Percentiles rank a stretch among this genome's conserved stretches.
Conservation (phyloP, 2,329 filamentous ascomycete genomes). For the Fusarium drepaniforme region DNA sequence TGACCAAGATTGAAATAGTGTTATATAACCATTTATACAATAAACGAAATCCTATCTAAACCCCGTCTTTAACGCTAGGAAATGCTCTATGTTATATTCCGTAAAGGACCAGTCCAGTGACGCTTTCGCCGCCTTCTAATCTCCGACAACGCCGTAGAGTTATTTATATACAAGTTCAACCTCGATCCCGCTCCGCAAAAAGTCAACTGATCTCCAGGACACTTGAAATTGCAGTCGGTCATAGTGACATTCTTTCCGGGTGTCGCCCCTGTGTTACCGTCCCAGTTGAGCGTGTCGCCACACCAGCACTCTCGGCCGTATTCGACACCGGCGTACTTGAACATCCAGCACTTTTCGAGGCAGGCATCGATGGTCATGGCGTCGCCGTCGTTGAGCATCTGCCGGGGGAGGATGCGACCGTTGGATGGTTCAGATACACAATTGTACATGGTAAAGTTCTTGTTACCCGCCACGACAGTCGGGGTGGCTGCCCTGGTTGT, state of each 20-base stretch:
- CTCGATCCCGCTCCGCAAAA: slow-evolving; percentile 48
- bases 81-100: not conserved
- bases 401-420: slow-evolving; percentile 47
- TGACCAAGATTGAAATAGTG: too few relatives aligned
- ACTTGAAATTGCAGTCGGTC: slow-evolving; percentile 48
- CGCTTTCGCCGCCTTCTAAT: slow-evolving; percentile 21
- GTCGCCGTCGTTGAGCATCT: slow-evolving; percentile 46
- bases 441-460: slow-evolving; percentile 53
- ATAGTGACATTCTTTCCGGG: slow-evolving; percentile 48
- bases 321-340: slow-evolving; percentile 52
- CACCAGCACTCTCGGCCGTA: slow-evolving; percentile 56
- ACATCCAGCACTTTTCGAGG: slow-evolving; percentile 49
- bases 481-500: slow-evolving; percentile 35
- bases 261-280: slow-evolving; percentile 34
- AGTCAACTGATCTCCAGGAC: slow-evolving; percentile 48
- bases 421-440: slow-evolving; percentile 50
- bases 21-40: too few relatives aligned
- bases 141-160: slow-evolving; percentile 18
- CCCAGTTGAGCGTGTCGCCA: slow-evolving; percentile 47
- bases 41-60: not conserved
- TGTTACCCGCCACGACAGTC: slow-evolving; percentile 48
- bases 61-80: not conserved
- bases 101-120: not conserved
- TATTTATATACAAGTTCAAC: slow-evolving; percentile 50
- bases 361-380: slow-evolving; percentile 52